Evolutionary conservation across 129 eudicot species (phyloP), one percentile per base, ranked within the genome.

Genomic region (sunflower (Helianthus annuus)): DNA sequence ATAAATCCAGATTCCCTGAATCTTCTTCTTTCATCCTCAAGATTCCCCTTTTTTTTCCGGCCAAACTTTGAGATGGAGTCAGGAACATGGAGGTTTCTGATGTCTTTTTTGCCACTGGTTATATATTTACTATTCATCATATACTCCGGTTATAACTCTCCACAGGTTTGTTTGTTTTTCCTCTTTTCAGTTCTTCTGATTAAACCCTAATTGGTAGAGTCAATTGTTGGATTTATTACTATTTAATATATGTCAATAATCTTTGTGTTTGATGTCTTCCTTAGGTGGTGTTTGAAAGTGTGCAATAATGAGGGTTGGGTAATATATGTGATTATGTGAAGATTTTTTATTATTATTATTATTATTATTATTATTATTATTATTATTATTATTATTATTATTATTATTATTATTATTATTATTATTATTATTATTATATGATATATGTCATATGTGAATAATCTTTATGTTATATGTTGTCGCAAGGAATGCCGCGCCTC

Each of bases 31-130:
- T 48, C 54, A 48, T 48, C 14, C 54, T 48, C 0, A 11, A 48
- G 15, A 48, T 48, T 48, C 53, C 54, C 6, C 13, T 34, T 1
- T 32, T 46, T 59, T 68, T 40, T 71, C 75, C 66, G n/a, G 54
- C 24, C 75, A 70, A 39, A 64, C 56, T 17, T 36, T 32, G 19
- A 45, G 48, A 78, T 78, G 82, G 63, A 54, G 64, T 10, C 77
- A 52, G 68, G 73, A 64, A 44, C 72, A 64, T 44, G 77, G 82
- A 78, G 82, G 82, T 68, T 71, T 45, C 53, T 78, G 1, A 7
- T 78, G 53, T 78, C 77, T 64, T 7, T 78, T 59, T 3, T 78
- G 15, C 82, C 82, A 16, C 46, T 78, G 67, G 6, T 65, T 55
- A 46, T 78, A 9, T 78, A 64, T 54, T 42, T 71, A 44, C 40